Base-by-base conservation (phyloP, 2,329 filamentous ascomycete species). In the Coniosporium tulheliwenetii region DNA sequence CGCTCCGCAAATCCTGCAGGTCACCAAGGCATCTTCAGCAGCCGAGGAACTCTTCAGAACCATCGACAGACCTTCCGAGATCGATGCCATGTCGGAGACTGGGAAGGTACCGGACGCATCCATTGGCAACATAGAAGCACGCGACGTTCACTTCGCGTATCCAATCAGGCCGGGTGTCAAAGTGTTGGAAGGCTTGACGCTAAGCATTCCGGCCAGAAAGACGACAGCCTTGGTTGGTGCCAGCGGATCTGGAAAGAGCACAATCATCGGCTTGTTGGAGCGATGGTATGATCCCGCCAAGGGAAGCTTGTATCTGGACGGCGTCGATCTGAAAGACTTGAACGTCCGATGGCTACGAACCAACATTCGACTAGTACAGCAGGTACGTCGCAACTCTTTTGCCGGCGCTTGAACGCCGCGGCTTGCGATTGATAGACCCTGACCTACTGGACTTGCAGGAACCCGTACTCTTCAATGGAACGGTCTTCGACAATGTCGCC, bases 101-200 rank as follows among this genome's bases (percentile, higher is more conserved):
- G 53, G 56, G n/a, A 44, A 42, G 30, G 39, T 46, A 30, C 55
- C 52, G 3, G 32, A 30, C 10, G 30, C 37, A 5, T 55, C 51
- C 16, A 38, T 31, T 8, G 57, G 58, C 9, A 70, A 79, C 40
- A 78, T 83, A 38, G 59, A 69, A 5, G 73, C 86, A 26, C 60
- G 73, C 9, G 65, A 75, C 35, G 71, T 87, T 9, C 71, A 68
- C n/a, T 86, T 87, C 50, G 57, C 53, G 1, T 66, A 65, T 38
- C 57, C 60, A 4, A 62, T 62, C 1, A 51, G 62, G 15, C 61
- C 58, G 1, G 59, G 62, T 2, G 54, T 56, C 36, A 51, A 50
- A 5, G 62, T 65, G 1, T 47, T 66, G 10, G 52, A 61, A 14
- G 47, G 54, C 8, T 46, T 65, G 2, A 58, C 54, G 2, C 49